These are phyloP conservation scores for Coemansia sp. DNA, from an alignment of 192 early-diverging fungal genomes.

Conservation along the genomic window DNA sequence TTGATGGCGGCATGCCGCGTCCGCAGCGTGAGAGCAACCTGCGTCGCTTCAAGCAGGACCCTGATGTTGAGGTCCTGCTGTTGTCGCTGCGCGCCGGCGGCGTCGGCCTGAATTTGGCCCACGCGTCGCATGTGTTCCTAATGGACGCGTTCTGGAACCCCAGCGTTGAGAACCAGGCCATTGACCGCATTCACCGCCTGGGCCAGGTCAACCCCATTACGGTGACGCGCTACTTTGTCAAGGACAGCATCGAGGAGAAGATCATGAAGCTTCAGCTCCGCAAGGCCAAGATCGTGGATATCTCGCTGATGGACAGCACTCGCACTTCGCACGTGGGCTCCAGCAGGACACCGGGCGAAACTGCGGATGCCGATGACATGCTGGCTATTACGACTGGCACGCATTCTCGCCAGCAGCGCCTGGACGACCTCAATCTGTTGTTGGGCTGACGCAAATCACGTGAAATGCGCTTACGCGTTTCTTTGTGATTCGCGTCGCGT, in stretches of 20 bases:
- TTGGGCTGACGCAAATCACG: slow-evolving; percentile 20
- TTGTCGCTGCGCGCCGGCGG: slow-evolving; percentile 69
- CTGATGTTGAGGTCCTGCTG: slow-evolving; percentile 61
- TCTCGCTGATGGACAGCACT: slow-evolving; percentile 54
- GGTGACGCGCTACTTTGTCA: slow-evolving; percentile 68
- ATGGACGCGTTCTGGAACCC: slow-evolving; percentile 82
- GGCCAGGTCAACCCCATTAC: slow-evolving; percentile 67
- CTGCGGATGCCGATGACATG: slow-evolving; percentile 12
- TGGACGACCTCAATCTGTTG: slow-evolving; percentile 48
- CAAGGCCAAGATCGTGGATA: slow-evolving; percentile 63
- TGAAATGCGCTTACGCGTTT: slow-evolving; percentile 6
- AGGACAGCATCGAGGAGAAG: slow-evolving; percentile 80
- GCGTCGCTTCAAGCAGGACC: slow-evolving; percentile 62
- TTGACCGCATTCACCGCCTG: slow-evolving; percentile 79
- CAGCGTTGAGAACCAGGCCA: slow-evolving; percentile 74
- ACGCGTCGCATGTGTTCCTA: slow-evolving; percentile 69
- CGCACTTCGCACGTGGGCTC: slow-evolving; percentile 13
- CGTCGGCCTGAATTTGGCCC: slow-evolving; percentile 74
- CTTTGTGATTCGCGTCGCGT: neutral
- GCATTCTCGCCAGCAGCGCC: slow-evolving; percentile 51
- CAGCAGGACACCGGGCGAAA: slow-evolving; percentile 4
- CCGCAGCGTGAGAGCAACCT: slow-evolving; percentile 62
- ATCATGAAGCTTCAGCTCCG: slow-evolving; percentile 77
- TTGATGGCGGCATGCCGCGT: slow-evolving; percentile 78
- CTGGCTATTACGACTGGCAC: slow-evolving; percentile 37